Conservation (phyloP, 2,329 filamentous ascomycete species). For the Shiraia bambusicola region DNA sequence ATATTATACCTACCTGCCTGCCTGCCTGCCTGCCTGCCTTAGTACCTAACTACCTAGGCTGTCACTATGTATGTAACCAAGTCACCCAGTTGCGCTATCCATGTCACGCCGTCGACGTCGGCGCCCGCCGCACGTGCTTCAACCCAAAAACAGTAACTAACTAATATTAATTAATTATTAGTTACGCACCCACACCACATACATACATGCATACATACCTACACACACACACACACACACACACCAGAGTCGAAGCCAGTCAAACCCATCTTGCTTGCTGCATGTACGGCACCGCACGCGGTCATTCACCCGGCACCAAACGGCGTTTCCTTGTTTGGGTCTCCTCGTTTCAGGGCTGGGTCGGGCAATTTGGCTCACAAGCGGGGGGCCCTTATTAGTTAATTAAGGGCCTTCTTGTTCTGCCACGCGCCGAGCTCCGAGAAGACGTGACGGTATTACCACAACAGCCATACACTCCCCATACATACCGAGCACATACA, state of each 20-base stretch:
- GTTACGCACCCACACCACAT: too few relatives aligned
- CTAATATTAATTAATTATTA: too few relatives aligned
- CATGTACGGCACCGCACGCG: conserved; percentile 22
- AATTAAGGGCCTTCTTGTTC: conserved; percentile 22
- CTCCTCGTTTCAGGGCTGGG: too few relatives aligned
- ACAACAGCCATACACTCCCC: conserved; percentile 28
- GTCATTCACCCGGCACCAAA: not conserved
- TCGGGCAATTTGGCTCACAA: conserved; percentile 30
- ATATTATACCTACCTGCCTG: not conserved
- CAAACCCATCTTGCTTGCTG: conserved; percentile 7
- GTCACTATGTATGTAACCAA: not conserved
- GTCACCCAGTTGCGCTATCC: not conserved
- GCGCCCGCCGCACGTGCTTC: not conserved
- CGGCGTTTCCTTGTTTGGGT: conserved; percentile 9
- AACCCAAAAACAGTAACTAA: not conserved
- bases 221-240: conserved; percentile 1
- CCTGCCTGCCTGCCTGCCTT: not conserved
- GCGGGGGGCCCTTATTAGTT: conserved; percentile 35
- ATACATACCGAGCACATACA: too few relatives aligned
- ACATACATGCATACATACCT: conserved; percentile 3
- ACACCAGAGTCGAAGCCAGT: not conserved
- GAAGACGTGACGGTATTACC: conserved; percentile 33
- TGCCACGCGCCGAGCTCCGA: conserved; percentile 34
- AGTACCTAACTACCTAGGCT: not conserved
- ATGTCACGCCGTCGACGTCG: conserved; percentile 3